Evolutionary conservation across 345 rosid species (phyloP).

Genomic region (Sapria himalayana): DNA sequence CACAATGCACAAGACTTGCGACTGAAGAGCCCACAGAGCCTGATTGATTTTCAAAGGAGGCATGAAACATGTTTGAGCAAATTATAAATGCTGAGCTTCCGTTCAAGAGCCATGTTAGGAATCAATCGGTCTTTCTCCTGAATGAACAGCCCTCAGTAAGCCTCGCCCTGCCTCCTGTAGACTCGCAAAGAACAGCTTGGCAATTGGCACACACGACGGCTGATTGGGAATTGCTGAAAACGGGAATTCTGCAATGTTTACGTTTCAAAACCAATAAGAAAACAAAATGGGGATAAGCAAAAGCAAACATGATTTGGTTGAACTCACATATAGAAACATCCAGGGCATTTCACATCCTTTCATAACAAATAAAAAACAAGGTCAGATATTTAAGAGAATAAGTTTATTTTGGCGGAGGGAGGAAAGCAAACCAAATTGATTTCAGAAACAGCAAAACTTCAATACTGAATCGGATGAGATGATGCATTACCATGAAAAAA

Average conservation of each 20-base stretch:
- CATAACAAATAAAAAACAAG: neutral
- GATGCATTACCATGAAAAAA: constrained; percentile 35
- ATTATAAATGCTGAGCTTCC: no score
- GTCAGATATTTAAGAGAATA: no score
- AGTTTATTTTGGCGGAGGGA: no score
- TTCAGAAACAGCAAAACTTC: neutral
- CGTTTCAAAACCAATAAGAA: neutral
- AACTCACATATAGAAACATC: constrained; percentile 57
- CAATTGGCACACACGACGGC: constrained; percentile 59
- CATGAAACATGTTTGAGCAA: no score
- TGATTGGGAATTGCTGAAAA: constrained; percentile 62
- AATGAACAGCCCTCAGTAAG: constrained; percentile 61
- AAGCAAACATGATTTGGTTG: neutral
- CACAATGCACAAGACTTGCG: no score
- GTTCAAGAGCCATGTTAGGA: no score
- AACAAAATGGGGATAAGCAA: neutral
- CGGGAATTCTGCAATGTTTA: constrained; percentile 52
- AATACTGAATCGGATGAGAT: no score
- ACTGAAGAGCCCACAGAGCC: no score
- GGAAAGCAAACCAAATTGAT: no score
- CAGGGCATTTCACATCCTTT: constrained; percentile 71
- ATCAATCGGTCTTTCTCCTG: constrained; percentile 40
- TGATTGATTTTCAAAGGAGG: no score
- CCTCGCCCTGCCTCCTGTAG: constrained; percentile 49
- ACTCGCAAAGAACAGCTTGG: constrained; percentile 56